Base-by-base conservation (phyloP, 1,284 basidiomycete species). In the Veloboletus limbatus region DNA sequence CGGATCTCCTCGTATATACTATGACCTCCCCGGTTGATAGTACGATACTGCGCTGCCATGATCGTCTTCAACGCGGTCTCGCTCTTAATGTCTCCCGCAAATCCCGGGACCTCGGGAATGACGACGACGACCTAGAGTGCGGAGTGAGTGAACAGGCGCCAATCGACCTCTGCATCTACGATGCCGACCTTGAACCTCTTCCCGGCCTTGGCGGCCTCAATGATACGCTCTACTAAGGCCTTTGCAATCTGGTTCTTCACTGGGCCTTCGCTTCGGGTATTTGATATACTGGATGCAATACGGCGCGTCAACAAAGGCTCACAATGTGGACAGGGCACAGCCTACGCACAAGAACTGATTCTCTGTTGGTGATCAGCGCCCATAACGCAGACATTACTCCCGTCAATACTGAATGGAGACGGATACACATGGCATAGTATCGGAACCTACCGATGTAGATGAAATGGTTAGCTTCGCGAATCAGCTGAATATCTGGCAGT, bases 311-410 rank as follows among this genome's bases (percentile, higher is more conserved):
- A 45, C 24, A 45, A 13, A 18, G n/a, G 31, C 3, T 28, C 31
- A 20, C 43, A 14, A 17, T 14, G 14, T 7, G 11, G 5, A 40
- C 8, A 34, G 28, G 11, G n/a, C 21, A 16, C 14, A 31, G 40
- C 22, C 11, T 14, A 74, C 88, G 68, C 56, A 92, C 88, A 93
- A 96, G 73, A 95, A 96, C 65, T 96, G 92, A 59, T 97, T 96
- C 70, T 96, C 91, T 87, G 56, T 39, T 4, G 25, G 37, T 31
- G 8, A 51, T 33, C 46, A 45, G 25, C 13, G 8, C 34, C 34
- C 48, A 40, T 20, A 18, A 22, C 16, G 43, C 35, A 41, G 9
- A 13, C 6, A 52, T 52, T 27, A 31, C 40, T 39, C 31, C 33
- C 53, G 22, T 51, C 28, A 50, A 40, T 39, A 32, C 36, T 13